Evolutionary conservation across 1,284 basidiomycete species (phyloP).

Genomic region (Microbotryum violaceum): DNA sequence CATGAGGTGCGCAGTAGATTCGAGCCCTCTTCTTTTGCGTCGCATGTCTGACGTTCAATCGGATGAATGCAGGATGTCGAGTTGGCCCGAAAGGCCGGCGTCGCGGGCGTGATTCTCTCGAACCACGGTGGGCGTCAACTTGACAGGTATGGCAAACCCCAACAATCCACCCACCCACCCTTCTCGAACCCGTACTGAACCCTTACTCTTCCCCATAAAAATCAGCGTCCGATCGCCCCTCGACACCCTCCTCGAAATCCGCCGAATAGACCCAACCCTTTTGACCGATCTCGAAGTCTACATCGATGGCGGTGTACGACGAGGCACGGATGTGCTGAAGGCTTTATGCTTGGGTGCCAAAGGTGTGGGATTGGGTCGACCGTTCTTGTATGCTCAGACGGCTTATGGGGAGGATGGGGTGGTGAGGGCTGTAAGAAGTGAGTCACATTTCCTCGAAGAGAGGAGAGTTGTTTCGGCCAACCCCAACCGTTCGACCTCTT

Average conservation of each 20-base stretch:
- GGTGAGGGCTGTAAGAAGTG: slow-evolving; percentile 54
- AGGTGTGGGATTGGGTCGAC: slow-evolving; percentile 79
- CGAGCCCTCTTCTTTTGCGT: too few species aligned
- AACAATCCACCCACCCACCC: neutral
- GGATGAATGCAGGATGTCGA: slow-evolving; percentile 59
- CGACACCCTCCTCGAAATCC: slow-evolving; percentile 46
- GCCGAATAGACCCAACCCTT: slow-evolving; percentile 60
- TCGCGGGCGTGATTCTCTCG: slow-evolving; percentile 42
- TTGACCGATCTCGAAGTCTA: slow-evolving; percentile 67
- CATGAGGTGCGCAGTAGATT: too few species aligned
- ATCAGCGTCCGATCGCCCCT: slow-evolving; percentile 33
- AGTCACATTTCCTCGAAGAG: slow-evolving; percentile 23
- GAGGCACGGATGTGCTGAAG: slow-evolving; percentile 86
- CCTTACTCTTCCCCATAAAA: neutral
- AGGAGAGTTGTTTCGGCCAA: too few species aligned
- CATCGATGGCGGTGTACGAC: slow-evolving; percentile 75
- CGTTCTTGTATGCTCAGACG: slow-evolving; percentile 68
- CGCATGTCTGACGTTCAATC: too few species aligned
- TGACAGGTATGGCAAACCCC: slow-evolving; percentile 53
- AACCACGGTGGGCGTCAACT: slow-evolving; percentile 44
- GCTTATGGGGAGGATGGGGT: slow-evolving; percentile 80
- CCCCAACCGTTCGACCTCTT: too few species aligned
- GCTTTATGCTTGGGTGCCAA: slow-evolving; percentile 82
- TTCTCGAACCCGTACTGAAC: neutral
- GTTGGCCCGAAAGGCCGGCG: slow-evolving; percentile 50